Evolutionary conservation across 495 filamentous ascomycete species (phyloP).

Genomic region (Polyplosphaeria fusca): DNA sequence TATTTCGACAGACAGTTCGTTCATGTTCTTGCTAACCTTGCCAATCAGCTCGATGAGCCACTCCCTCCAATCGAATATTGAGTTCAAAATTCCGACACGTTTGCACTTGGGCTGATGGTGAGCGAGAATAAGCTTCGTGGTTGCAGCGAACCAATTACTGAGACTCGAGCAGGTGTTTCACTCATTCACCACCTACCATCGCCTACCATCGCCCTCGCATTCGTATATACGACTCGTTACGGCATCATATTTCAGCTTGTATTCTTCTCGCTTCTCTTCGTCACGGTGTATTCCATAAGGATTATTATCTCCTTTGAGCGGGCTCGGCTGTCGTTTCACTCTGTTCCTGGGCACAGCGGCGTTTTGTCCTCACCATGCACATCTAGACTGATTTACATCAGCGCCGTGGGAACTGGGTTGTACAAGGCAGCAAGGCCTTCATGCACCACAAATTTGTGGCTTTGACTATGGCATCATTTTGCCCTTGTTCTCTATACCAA

Average conservation of each 20-base stretch:
- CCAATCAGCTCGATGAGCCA: constrained; percentile 10
- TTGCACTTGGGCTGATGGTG: no score
- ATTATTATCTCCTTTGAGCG: constrained; percentile 11
- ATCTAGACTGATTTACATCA: constrained; percentile 11
- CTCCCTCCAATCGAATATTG: background rate
- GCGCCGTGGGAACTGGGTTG: constrained; percentile 6
- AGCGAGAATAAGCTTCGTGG: no score
- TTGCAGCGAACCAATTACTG: no score
- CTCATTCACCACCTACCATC: no score
- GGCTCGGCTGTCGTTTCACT: constrained; percentile 10
- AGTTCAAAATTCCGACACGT: no score
- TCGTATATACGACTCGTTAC: no score
- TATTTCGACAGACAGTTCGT: no score
- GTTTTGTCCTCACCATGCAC: constrained; percentile 3
- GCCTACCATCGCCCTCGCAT: no score
- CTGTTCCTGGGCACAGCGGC: constrained; percentile 8
- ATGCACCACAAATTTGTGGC: constrained; percentile 8
- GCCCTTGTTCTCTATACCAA: background rate
- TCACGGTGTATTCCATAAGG: constrained; percentile 18
- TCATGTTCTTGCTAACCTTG: no score
- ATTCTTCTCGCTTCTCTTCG: no score
- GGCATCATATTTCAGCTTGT: no score
- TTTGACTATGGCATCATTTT: background rate
- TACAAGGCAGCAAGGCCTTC: constrained; percentile 11
- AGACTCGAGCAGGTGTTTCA: no score